Percentiles rank a stretch among this genome's conserved stretches.
These are phyloP conservation scores for Thinopyrum elongatum DNA, from an alignment of 176 grass and related monocot species.

Conservation along the genomic window DNA sequence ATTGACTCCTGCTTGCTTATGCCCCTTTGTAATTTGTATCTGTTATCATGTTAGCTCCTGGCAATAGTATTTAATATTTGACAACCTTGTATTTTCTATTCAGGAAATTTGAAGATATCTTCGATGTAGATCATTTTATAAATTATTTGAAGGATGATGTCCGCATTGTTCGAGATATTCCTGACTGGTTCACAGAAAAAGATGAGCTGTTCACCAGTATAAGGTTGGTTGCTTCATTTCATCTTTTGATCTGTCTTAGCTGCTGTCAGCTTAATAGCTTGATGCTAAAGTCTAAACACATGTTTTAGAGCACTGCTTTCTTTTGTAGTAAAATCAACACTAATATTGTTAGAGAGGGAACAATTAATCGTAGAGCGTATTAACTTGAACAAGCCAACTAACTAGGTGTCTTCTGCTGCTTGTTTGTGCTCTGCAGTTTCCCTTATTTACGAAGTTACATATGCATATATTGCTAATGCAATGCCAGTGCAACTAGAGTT, in stretches of 20 bases:
- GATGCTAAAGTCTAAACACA: background rate
- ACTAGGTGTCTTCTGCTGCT: background rate
- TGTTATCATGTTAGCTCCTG: background rate
- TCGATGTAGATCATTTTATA: slow-evolving; percentile 98
- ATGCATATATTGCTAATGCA: background rate
- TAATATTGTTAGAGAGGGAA: background rate
- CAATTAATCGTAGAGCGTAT: background rate
- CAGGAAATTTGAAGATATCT: slow-evolving; percentile 99
- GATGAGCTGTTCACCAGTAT: slow-evolving; percentile 97
- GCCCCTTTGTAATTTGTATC: slow-evolving; percentile 1
- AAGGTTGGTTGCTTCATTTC: slow-evolving; percentile 52
- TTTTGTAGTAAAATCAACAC: background rate
- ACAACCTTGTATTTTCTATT: slow-evolving; percentile 30
- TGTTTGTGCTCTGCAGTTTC: background rate
- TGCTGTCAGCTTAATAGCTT: background rate
- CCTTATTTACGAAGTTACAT: background rate
- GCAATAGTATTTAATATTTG: background rate
- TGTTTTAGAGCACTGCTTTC: background rate
- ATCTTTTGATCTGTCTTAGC: slow-evolving; percentile 1
- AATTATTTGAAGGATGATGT: slow-evolving; percentile 99
- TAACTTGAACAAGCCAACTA: background rate
- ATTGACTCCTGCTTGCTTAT: background rate
- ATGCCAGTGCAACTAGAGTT: background rate
- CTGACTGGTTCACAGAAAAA: slow-evolving; percentile 97
- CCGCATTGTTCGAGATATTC: slow-evolving; percentile 76